Base-by-base conservation (phyloP, 257 asterid genomes). In the Echium plantagineum region DNA sequence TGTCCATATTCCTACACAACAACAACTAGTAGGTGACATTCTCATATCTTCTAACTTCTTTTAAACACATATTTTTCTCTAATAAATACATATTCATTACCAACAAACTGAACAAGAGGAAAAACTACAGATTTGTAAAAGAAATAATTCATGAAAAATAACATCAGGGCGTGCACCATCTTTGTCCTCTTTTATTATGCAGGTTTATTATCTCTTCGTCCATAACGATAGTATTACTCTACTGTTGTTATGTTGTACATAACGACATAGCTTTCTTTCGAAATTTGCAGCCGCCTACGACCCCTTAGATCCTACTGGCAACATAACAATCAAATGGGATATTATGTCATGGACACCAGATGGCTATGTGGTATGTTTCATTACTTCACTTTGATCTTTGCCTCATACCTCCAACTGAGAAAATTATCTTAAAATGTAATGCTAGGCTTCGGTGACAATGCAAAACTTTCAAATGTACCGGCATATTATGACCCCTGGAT, bases 301-400 rank as follows among this genome's bases (percentile, higher is more conserved):
- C 67, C 89, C 98, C 19, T 60, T 87, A 75, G 98, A 90, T 84
- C 98, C 98, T 0, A 83, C 60, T 21, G 98, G 98, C 56, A 87
- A 90, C 77, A 79, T 90, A 66, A 90, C 98, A 9, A 85, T 90
- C 77, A 90, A 80, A 82, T 90, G 98, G 98, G 98, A 90, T 63
- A 58, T 90, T 8, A 79, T 87, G 87, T 77, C 94, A 26, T 90
- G 98, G 98, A 85, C 95, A 48, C 81, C 94, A 13, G 98, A 90
- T 72, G 98, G 98, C 59, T 90, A 85, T 68, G 95, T 85, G 76
- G 98, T 90, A 90, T 70, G 19, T 30, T 2, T 16, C 58, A 18
- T 8, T 2, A 4, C 7, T 32, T 32, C 42, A 32, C 42, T 32
- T 7, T 32, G 42, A 32, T 32, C 7, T 32, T 32, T 5, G 7